phyloP scores from a whole-genome alignment of 2,329 filamentous ascomycete species.

The Diplodia mutila region DNA sequence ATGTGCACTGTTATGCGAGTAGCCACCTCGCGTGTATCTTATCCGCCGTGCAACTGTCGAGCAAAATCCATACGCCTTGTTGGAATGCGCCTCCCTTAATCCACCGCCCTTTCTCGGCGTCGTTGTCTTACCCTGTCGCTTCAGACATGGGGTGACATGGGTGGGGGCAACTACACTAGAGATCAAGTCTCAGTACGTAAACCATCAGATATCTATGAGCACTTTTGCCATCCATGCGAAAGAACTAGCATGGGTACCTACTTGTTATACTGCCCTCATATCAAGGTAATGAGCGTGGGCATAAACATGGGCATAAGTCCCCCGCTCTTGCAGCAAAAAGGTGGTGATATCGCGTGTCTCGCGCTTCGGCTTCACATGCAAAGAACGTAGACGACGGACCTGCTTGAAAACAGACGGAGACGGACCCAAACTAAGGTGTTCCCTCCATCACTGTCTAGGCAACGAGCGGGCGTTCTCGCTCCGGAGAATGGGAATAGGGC shows the following conservation, averaged over 20 bases:
- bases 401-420: neutral
- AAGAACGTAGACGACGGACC: neutral
- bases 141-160: neutral
- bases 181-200: neutral
- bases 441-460: neutral
- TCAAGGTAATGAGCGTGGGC: neutral
- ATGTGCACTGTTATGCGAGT: too few relatives aligned
- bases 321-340: neutral
- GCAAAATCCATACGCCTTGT: neutral
- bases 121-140: neutral
- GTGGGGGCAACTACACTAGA: neutral
- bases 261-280: neutral
- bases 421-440: neutral
- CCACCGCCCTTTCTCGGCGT: neutral
- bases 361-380: neutral
- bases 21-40: too few relatives aligned
- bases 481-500: neutral
- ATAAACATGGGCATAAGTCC: neutral
- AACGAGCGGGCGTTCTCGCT: neutral
- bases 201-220: neutral
- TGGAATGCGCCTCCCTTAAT: neutral
- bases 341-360: neutral
- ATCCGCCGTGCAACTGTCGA: too few relatives aligned
- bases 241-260: neutral
- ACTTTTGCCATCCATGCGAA: neutral